Evolutionary conservation across 805 yeast genomes (phyloP), one percentile per base, ranked within the genome.

Genomic region (Candida dendrica): DNA sequence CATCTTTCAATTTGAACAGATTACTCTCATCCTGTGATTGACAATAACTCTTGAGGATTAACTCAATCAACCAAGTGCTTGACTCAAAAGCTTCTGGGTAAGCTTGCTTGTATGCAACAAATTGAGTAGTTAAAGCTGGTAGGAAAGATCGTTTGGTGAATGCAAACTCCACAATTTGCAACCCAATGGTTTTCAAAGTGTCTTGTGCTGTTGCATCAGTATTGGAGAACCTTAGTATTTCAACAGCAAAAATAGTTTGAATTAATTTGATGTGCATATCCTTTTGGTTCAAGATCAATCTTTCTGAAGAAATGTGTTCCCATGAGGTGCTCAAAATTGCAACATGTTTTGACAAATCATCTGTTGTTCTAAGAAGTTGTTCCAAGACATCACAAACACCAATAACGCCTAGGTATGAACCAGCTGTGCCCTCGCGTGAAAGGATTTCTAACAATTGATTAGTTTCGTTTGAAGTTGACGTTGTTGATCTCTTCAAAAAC

Each of bases 111-210:
- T 68, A 80, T 56, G 49, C 6, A 70, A 64, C 3, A 88, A 48
- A 6, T 65, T 55, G 17, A 22, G 58, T 58, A 9, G 84, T 67
- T 10, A 89, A 55, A 1, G 69, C 51, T 0, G 95, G 90, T 19
- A 87, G 60, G 7, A 89, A 61, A 3, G 84, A 71, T 49, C 95
- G 75, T 59, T 95, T 73, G 0, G 85, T 80, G 41, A 56, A 68
- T 0, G 86, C 63, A 37, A 73, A 69, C 1, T 53, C 49, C 24
- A 81, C 63, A 2, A 81, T 66, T 1, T 75, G 69, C 13, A 49
- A 37, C 2, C 75, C 68, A 40, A 77, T 66, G 16, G 42, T 47
- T 22, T 31, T 39, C 16, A 45, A 53, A 0, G 45, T 44, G 6
- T 50, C 54, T 10, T 61, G 54, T 16, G 68, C 48, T 1, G 42